Evolutionary conservation across 2,329 filamentous ascomycete genomes (phyloP).

Genomic region (Aspergillus amoenus): DNA sequence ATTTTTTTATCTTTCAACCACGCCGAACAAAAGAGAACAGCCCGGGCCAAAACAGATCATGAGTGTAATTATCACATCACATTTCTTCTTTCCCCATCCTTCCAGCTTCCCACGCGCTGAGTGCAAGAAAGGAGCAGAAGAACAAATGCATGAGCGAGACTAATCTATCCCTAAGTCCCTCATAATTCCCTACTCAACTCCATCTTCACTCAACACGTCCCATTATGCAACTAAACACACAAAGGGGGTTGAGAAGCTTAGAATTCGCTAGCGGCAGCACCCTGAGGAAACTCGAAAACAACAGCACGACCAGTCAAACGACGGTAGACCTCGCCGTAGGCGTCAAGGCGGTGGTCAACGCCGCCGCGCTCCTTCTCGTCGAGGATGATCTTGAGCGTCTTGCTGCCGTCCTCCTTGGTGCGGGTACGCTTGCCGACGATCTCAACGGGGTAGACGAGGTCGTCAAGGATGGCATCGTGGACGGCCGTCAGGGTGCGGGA

Average conservation of each 20-base stretch:
- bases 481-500: conserved; percentile 97
- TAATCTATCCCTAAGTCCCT: background rate
- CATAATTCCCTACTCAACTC: background rate
- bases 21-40: conserved; percentile 21
- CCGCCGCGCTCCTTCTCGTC: conserved; percentile 99
- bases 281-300: conserved; percentile 97
- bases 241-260: conserved; percentile 51
- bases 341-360: conserved; percentile 99
- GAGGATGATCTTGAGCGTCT: conserved; percentile 97
- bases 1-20: conserved; percentile 21
- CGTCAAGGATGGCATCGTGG: conserved; percentile 95
- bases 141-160: background rate
- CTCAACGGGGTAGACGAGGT: conserved; percentile 99
- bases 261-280: conserved; percentile 71
- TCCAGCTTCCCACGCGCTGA: background rate
- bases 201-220: background rate
- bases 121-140: background rate
- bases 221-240: background rate
- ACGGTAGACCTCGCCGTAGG: conserved; percentile 99
- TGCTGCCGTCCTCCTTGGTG: conserved; percentile 98
- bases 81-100: conserved; percentile 7
- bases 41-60: conserved; percentile 23
- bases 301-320: conserved; percentile 94
- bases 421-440: conserved; percentile 98
- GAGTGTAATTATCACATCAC: conserved; percentile 26